Conservation (phyloP, 192 early-diverging fungal genomes). For the Thamnidium elegans region DNA sequence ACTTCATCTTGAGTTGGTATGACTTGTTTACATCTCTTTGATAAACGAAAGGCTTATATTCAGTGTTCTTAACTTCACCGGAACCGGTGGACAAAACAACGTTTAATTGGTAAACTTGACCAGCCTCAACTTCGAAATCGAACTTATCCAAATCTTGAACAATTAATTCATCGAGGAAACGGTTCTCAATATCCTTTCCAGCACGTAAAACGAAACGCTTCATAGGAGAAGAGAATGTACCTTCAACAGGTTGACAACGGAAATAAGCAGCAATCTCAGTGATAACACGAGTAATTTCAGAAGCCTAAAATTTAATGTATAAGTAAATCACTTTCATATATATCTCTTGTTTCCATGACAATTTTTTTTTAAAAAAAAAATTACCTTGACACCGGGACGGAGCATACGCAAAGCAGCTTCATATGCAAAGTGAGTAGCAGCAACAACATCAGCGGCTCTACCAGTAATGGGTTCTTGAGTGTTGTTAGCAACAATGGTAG, state of each 20-base stretch:
- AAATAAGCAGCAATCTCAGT: slow-evolving; percentile 55
- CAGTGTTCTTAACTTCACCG: slow-evolving; percentile 52
- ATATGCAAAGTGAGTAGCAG: slow-evolving; percentile 76
- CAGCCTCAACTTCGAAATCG: slow-evolving; percentile 68
- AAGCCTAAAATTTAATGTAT: slow-evolving; percentile 23
- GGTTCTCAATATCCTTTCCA: slow-evolving; percentile 58
- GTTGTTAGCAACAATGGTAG: slow-evolving; percentile 64
- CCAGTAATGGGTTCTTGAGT: slow-evolving; percentile 57
- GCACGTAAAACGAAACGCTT: slow-evolving; percentile 73
- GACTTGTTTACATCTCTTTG: slow-evolving; percentile 71
- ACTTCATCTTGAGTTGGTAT: slow-evolving; percentile 69
- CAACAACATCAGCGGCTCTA: slow-evolving; percentile 34
- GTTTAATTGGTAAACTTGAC: slow-evolving; percentile 73
- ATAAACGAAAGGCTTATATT: slow-evolving; percentile 59
- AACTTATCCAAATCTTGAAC: slow-evolving; percentile 40
- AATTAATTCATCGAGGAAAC: slow-evolving; percentile 52
- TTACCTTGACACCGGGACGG: slow-evolving; percentile 66
- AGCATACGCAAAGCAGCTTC: slow-evolving; percentile 82
- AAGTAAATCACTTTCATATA: not conserved
- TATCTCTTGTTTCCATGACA: not conserved
- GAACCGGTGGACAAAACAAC: slow-evolving; percentile 65
- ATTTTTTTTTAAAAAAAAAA: no score
- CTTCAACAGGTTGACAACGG: slow-evolving; percentile 65
- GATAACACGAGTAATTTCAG: slow-evolving; percentile 60
- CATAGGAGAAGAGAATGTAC: slow-evolving; percentile 66